Conservation (phyloP, 2,329 filamentous ascomycete species). For the Sporothrix luriei region DNA sequence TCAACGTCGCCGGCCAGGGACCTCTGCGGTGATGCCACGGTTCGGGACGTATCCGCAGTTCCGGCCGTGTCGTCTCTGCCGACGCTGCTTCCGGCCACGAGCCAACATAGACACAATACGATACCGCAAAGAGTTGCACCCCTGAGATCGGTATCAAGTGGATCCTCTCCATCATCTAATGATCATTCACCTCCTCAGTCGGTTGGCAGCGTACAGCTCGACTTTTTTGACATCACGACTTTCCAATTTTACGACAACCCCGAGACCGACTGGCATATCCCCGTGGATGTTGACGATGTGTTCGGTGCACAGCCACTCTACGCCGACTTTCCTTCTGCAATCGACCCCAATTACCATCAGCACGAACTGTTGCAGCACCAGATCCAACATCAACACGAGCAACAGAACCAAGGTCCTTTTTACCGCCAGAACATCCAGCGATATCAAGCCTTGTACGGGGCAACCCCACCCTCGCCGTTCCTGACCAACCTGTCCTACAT, state of each 20-base stretch:
- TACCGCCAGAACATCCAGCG: conserved; percentile 14
- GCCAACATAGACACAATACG: background rate
- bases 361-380: background rate
- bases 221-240: conserved; percentile 2
- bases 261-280: background rate
- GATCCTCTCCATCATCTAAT: background rate
- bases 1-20: background rate
- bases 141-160: background rate
- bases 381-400: background rate
- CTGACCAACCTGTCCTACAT: conserved; percentile 25
- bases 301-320: conserved; percentile 15
- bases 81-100: background rate
- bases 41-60: background rate
- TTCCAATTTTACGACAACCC: background rate
- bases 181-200: background rate
- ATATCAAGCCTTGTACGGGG: conserved; percentile 7
- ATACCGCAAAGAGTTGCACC: background rate
- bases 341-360: conserved; percentile 3
- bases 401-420: background rate
- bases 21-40: background rate
- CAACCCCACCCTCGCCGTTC: conserved; percentile 14
- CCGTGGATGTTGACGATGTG: conserved; percentile 16
- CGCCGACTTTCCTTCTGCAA: background rate
- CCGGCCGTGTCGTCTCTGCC: background rate
- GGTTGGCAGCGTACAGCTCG: background rate